Percentiles rank a stretch among this genome's conserved stretches.
Evolutionary conservation across 371 early-diverging fungal species (phyloP).

Genomic region (Lichtheimia ramosa): DNA sequence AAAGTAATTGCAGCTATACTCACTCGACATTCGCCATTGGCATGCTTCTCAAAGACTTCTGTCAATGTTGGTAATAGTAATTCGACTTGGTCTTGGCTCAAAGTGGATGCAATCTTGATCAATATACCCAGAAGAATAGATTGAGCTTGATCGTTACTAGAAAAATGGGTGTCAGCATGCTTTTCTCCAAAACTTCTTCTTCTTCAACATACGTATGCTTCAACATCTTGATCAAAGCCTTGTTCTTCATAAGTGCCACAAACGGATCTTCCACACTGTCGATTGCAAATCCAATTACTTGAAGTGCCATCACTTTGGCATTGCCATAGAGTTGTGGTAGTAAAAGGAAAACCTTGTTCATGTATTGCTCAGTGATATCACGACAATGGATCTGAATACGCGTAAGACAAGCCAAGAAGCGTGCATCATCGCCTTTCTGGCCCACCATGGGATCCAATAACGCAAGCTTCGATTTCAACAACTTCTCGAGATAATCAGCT

Average conservation of each 20-base stretch:
- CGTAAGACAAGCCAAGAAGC: conserved; percentile 41
- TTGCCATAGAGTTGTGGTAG: conserved; percentile 35
- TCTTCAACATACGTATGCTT: conserved; percentile 22
- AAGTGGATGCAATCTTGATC: conserved; percentile 36
- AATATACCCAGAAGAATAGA: conserved; percentile 51
- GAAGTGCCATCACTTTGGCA: conserved; percentile 46
- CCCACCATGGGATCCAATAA: conserved; percentile 11
- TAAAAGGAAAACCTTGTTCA: conserved; percentile 33
- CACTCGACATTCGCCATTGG: conserved; percentile 53
- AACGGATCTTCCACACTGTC: conserved; percentile 52
- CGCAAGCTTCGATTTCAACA: conserved; percentile 1
- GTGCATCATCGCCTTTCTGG: background rate
- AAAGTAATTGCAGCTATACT: conserved; percentile 2
- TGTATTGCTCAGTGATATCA: conserved; percentile 32
- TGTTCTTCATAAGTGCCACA: conserved; percentile 13
- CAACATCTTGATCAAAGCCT: conserved; percentile 26
- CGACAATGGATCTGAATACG: conserved; percentile 44
- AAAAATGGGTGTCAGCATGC: background rate
- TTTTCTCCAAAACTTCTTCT: background rate
- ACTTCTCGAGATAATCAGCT: background rate
- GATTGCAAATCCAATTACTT: conserved; percentile 48
- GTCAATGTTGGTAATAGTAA: conserved; percentile 38
- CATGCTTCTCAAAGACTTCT: conserved; percentile 36
- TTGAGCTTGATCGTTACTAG: conserved; percentile 63
- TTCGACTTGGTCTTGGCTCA: conserved; percentile 39